Evolutionary conservation across 2,329 filamentous ascomycete species (phyloP).

Genomic region (Kalmusia sp.): DNA sequence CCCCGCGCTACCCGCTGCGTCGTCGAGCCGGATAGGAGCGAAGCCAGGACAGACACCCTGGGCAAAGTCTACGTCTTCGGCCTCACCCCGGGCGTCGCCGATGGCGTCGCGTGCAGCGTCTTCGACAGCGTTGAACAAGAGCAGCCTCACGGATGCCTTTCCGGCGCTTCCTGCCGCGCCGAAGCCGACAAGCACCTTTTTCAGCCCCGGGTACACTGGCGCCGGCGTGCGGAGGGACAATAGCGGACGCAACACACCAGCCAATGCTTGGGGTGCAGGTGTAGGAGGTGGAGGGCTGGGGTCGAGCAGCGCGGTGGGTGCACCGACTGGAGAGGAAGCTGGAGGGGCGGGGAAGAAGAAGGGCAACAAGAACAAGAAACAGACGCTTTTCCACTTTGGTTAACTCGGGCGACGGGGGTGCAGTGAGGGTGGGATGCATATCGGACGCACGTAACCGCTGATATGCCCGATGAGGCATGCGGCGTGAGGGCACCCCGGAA

Average conservation of each 20-base stretch:
- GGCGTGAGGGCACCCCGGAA: not conserved
- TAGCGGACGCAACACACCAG: constrained; percentile 46
- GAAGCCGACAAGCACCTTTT: constrained; percentile 67
- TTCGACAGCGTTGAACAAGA: constrained; percentile 35
- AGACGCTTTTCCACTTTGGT: constrained; percentile 59
- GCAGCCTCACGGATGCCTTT: constrained; percentile 67
- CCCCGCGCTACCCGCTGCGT: constrained; percentile 38
- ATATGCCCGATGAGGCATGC: constrained; percentile 13
- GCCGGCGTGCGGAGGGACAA: constrained; percentile 53
- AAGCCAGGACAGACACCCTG: constrained; percentile 47
- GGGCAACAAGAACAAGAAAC: constrained; percentile 59
- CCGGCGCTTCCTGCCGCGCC: constrained; percentile 81
- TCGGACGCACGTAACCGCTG: constrained; percentile 1
- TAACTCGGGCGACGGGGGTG: constrained; percentile 31
- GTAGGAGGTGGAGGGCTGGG: constrained; percentile 35
- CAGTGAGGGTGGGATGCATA: constrained; percentile 12
- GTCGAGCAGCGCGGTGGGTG: constrained; percentile 23
- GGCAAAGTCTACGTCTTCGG: constrained; percentile 41
- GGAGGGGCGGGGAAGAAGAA: constrained; percentile 50
- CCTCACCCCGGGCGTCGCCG: constrained; percentile 45
- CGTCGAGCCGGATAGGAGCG: constrained; percentile 38
- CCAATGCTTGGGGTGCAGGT: constrained; percentile 50
- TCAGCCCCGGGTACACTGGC: constrained; percentile 58
- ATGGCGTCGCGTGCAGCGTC: constrained; percentile 42
- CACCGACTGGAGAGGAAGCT: constrained; percentile 30